These are phyloP conservation scores for Ceratobasidium sp. DNA, from an alignment of 1,284 basidiomycete species.

Conservation along the genomic window DNA sequence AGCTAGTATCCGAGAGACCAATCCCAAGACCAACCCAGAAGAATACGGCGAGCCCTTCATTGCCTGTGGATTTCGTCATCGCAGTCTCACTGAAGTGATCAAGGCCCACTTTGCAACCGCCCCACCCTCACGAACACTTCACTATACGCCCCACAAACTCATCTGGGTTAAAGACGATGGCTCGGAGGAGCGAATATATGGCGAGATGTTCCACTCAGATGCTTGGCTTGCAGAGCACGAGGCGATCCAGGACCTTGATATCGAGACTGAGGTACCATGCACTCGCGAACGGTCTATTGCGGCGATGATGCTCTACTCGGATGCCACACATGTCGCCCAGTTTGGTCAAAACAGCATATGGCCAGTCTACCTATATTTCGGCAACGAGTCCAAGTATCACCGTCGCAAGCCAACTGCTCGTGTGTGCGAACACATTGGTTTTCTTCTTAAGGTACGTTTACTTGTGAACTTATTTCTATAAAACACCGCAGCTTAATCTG, in stretches of 20 bases:
- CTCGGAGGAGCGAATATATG: conserved; percentile 49
- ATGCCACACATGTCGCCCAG: conserved; percentile 56
- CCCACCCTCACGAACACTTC: not conserved
- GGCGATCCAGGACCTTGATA: conserved; percentile 16
- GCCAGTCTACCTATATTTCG: conserved; percentile 57
- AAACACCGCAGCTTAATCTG: no score
- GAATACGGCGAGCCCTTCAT: not conserved
- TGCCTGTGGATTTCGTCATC: not conserved
- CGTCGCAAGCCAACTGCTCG: conserved; percentile 17
- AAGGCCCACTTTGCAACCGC: not conserved
- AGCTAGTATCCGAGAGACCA: no score
- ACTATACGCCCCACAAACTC: not conserved
- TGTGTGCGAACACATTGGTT: conserved; percentile 51
- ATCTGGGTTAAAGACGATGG: not conserved
- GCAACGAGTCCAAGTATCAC: conserved; percentile 57
- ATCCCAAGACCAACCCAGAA: not conserved
- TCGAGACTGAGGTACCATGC: conserved; percentile 44
- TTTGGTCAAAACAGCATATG: conserved; percentile 57
- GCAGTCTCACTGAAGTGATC: conserved; percentile 1
- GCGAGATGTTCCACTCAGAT: conserved; percentile 57
- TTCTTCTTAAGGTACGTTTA: conserved; percentile 14
- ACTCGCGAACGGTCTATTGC: conserved; percentile 52
- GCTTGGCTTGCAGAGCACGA: conserved; percentile 54
- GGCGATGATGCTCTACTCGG: conserved; percentile 57
- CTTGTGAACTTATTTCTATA: no score